Evolutionary conservation across 164 flowering plant genomes (phyloP), one percentile per base, ranked within the genome.

Genomic region (Warburgia ugandensis): DNA sequence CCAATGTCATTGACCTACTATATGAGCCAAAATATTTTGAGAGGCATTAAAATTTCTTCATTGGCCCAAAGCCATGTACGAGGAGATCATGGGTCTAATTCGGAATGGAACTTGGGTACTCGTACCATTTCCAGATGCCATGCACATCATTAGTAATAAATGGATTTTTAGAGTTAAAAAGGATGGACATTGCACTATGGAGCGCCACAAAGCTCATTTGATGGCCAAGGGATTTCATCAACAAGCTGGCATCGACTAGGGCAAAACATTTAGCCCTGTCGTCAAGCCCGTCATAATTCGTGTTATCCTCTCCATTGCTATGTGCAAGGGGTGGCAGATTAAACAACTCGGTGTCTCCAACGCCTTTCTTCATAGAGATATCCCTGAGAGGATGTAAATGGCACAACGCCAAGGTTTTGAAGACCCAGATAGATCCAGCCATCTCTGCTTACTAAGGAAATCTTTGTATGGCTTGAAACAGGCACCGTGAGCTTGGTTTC

Each of bases 401-500:
- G 2, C 3, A 1, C 44, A 10, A 19, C 44, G 22, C 2, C 21
- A 11, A 40, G 10, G 22, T 2, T 40, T 40, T 16, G 23, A 4
- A 6, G 6, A 40, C 20, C 44, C 44, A 16, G 23, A 16, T 40
- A 3, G n/a, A 3, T 23, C 44, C 21, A 3, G 10, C 3, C 10
- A 7, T 19, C 22, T 19, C 10, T 40, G 44, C 10, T 4, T 4
- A 40, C 23, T 40, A 4, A 4, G 4, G 4, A 3, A 16, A 2
- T 20, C 44, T 40, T 10, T 40, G 9, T 7, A 40, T 40, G 44
- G 44, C 3, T 19, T 40, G 21, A 40, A 40, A 40, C 44, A 40
- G 20, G 44, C 44, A 40, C 44, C 20, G 21, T 9, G 44, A 4
- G 44, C 44, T 16, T 40, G 44, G 44, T 40, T 16, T 40, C 44